Evolutionary conservation across 768 basidiomycete genomes (phyloP), one percentile per base, ranked within the genome.

Genomic region (Tylopilus sp.): DNA sequence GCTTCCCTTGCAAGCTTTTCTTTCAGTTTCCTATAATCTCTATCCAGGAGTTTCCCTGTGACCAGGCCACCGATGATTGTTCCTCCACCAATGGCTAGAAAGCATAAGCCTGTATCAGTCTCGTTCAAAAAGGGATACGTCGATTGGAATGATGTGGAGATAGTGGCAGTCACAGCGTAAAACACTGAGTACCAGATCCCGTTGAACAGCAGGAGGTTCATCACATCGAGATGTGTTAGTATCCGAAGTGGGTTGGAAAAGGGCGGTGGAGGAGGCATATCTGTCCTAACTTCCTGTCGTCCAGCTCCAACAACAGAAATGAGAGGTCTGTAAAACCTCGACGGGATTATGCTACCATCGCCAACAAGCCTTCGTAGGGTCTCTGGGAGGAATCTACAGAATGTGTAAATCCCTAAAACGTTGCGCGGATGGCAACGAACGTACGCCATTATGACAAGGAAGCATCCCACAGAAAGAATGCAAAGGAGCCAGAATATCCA

Each of bases 81-180:
- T 0, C 91, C 93, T 15, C 80, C 78, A 2, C 90, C 92, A 45
- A 86, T 78, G 1, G 83, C 80, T 48, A 93, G 70, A 71, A 85
- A 94, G 65, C 87, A 91, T 5, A 94, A 68, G 3, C 91, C 91
- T 28, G 88, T 71, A 23, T 79, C 71, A 9, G 75, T 69, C 58
- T 75, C 75, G 53, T 60, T 69, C 43, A 80, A 69, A 53, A 58
- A 75, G 8, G 75, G 77, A 71, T 78, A 94, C 26, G 61, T 66
- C 8, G 64, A 49, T 53, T 72, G 68, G 77, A 77, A 71, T 60
- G 86, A 59, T 58, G 81, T 73, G 62, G 85, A 69, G 71, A 72
- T 61, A 20, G 73, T 75, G 48, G 73, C 59, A 49, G 69, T 64
- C 68, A 80, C 59, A 57, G 68, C 64, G 71, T 79, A 72, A 52